Evolutionary conservation across 306 rosid species (phyloP).

Genomic region (Gleditsia sinensis): DNA sequence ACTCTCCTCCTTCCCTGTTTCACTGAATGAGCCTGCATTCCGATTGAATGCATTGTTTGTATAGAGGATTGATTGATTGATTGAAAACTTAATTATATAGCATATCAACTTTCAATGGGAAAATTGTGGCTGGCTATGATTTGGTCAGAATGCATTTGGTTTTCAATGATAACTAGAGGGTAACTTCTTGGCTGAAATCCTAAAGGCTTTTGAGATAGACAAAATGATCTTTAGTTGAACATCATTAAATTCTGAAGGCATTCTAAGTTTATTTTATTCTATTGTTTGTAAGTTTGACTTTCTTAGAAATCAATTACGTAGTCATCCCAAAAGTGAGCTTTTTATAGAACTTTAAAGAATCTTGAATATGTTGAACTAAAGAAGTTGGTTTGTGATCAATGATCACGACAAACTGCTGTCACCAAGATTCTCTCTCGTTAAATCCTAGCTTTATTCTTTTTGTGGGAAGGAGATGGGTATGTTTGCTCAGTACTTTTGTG

Average conservation of each 20-base stretch:
- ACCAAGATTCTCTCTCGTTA: background rate
- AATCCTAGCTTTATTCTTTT: no score
- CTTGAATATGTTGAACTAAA: background rate
- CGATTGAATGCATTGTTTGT: background rate
- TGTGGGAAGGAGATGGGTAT: background rate
- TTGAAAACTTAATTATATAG: background rate
- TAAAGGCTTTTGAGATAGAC: background rate
- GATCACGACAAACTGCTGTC: background rate
- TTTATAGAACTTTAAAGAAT: no score
- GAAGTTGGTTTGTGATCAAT: background rate
- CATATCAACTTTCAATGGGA: background rate
- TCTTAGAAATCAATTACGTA: background rate
- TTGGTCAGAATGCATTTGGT: background rate
- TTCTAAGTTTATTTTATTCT: background rate
- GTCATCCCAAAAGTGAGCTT: background rate
- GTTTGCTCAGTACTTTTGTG: no score
- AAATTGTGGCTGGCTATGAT: no score
- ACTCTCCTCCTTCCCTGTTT: no score
- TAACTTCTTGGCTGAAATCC: background rate
- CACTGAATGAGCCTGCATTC: no score
- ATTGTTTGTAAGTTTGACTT: no score
- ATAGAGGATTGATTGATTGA: background rate
- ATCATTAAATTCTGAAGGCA: background rate
- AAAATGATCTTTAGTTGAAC: background rate
- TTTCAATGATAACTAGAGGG: background rate